Evolutionary conservation across 108 stramenopile species (phyloP).

Genomic region (Cyclotella baltica): DNA sequence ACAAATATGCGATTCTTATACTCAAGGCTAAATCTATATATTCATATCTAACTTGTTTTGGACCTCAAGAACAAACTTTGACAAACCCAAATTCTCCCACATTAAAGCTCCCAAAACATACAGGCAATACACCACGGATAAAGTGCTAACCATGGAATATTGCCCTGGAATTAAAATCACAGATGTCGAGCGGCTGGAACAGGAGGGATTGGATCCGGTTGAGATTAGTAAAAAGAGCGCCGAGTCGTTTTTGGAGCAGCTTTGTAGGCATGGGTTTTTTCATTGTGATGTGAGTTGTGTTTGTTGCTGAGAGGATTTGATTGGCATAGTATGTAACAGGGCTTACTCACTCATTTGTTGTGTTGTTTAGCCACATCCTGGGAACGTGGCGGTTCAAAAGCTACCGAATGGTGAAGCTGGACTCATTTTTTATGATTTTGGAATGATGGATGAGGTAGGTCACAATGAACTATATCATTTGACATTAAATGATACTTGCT

Average conservation of each 20-base stretch:
- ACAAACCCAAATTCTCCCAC: conserved; percentile 78
- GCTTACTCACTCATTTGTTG: conserved; percentile 1
- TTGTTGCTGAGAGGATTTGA: neutral
- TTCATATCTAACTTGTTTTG: conserved; percentile 11
- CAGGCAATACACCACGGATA: conserved; percentile 83
- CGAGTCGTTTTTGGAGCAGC: conserved; percentile 94
- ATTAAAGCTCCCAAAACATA: conserved; percentile 92
- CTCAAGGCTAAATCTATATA: neutral
- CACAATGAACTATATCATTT: neutral
- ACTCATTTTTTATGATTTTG: conserved; percentile 98
- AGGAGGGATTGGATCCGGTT: conserved; percentile 78
- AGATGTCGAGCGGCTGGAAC: conserved; percentile 73
- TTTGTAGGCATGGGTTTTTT: conserved; percentile 96
- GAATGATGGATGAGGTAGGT: conserved; percentile 96
- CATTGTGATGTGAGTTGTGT: conserved; percentile 45
- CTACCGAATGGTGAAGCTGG: conserved; percentile 72
- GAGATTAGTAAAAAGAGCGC: conserved; percentile 90
- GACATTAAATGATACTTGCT: neutral
- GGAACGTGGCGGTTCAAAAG: conserved; percentile 92
- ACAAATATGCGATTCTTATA: no score
- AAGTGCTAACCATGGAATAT: conserved; percentile 95
- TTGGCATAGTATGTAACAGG: no score
- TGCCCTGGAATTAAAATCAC: conserved; percentile 95
- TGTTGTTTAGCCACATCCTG: conserved; percentile 69
- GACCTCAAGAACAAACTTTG: conserved; percentile 79